Base-by-base conservation (phyloP, 305 asterid genomes). In the Solanum hybrid region DNA sequence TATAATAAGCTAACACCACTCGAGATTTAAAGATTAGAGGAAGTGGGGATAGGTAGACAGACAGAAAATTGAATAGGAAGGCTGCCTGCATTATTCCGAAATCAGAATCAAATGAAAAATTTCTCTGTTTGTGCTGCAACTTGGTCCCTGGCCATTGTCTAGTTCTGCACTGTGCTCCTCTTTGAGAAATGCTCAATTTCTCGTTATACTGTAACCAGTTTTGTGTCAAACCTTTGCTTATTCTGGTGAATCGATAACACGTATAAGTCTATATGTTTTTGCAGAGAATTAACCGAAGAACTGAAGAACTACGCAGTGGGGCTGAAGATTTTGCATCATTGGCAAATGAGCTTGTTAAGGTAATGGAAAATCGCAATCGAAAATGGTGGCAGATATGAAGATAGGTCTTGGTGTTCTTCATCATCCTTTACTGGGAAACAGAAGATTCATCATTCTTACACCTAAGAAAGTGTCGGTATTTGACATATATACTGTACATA, bases 251-350 rank as follows among this genome's bases (percentile, higher is more conserved):
- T 84, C 15, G 29, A 29, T 84, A 32, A 10, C 22, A 27, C 22
- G 2, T 6, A 32, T 31, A 32, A 22, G 32, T 56, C 7, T 85
- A 22, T 56, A 56, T 56, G 17, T n/a, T 64, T 81, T 79, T 90
- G 77, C 94, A 97, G 99, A 96, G 91, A 94, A 95, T 96, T 90
- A 94, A 93, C 89, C 93, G 91, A 64, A 94, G 93, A 91, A 95
- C 99, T 56, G 98, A 95, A 89, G 99, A 96, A 88, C 91, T 97
- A 86, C 93, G 90, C 89, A 93, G 93, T 87, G 98, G 95, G 87
- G 98, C 99, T 15, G 97, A 97, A 92, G 98, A 97, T 93, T 95
- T 97, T 81, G 96, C 99, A 56, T 96, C 98, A 71, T 91, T 97
- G 92, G 97, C 99, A 80, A 93, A 95, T 64, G 99, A 97, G 92